phyloP scores from a whole-genome alignment of 2,329 filamentous ascomycete genomes.

The Lithohypha guttulata region DNA sequence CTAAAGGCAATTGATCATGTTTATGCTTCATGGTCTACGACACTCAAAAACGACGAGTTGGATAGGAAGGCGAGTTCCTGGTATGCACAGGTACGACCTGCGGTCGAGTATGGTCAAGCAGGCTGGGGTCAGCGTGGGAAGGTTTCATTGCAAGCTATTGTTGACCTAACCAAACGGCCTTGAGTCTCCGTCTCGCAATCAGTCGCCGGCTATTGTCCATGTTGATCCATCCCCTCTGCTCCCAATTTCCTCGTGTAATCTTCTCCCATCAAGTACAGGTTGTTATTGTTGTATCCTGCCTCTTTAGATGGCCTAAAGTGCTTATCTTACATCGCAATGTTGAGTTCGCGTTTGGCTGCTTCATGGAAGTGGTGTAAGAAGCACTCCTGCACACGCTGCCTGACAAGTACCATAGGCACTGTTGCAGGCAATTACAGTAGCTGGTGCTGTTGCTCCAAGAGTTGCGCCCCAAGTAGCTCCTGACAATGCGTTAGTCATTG shows the following conservation, averaged over 20 bases:
- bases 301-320: background rate
- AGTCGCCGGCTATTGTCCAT: no score
- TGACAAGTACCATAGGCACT: conserved; percentile 36
- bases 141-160: conserved; percentile 55
- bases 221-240: no score
- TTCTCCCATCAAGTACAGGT: no score
- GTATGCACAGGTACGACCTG: conserved; percentile 67
- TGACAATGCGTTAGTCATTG: background rate
- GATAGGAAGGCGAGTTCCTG: conserved; percentile 69
- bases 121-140: conserved; percentile 77
- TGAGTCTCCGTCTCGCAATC: no score
- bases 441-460: conserved; percentile 27
- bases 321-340: no score
- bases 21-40: conserved; percentile 62
- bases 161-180: conserved; percentile 31
- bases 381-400: conserved; percentile 31
- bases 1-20: conserved; percentile 62
- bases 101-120: conserved; percentile 60
- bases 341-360: no score
- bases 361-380: background rate
- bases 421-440: conserved; percentile 37
- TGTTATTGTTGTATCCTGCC: background rate
- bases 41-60: conserved; percentile 53
- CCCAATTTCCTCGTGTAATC: no score
- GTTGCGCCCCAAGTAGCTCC: background rate